These are phyloP conservation scores for Clitopilus hobsonii DNA, from an alignment of 768 basidiomycete species.

Conservation along the genomic window DNA sequence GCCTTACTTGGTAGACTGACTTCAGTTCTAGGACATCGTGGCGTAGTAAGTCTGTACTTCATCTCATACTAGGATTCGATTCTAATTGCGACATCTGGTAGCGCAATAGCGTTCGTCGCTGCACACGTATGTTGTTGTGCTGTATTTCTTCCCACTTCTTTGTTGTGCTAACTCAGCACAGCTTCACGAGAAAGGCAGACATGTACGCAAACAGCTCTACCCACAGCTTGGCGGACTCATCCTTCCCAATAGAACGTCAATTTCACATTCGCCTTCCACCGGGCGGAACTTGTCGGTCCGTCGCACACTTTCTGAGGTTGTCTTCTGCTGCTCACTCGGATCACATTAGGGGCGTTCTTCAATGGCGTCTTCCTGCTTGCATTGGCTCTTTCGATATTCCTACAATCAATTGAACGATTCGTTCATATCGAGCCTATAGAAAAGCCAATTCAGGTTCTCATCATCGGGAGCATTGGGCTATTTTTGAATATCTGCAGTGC, in stretches of 20 bases:
- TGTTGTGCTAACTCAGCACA: slow-evolving; percentile 10
- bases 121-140: slow-evolving; percentile 31
- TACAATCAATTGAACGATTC: slow-evolving; percentile 50
- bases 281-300: slow-evolving; percentile 51
- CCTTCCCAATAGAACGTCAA: slow-evolving; percentile 31
- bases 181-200: slow-evolving; percentile 39
- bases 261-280: slow-evolving; percentile 53
- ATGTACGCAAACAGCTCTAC: slow-evolving; percentile 24
- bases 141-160: background rate
- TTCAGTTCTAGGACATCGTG: slow-evolving; percentile 34
- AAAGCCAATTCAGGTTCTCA: slow-evolving; percentile 39
- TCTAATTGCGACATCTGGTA: no score
- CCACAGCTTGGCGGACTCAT: background rate
- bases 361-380: slow-evolving; percentile 51
- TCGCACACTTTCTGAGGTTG: slow-evolving; percentile 1
- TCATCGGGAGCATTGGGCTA: slow-evolving; percentile 45
- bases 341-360: slow-evolving; percentile 42
- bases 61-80: no score
- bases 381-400: slow-evolving; percentile 46
- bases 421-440: slow-evolving; percentile 39
- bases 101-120: slow-evolving; percentile 41
- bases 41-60: slow-evolving; percentile 44
- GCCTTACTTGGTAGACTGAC: background rate
- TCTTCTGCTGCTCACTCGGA: background rate
- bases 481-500: slow-evolving; percentile 43